Percentiles rank a stretch among this genome's conserved stretches.
Evolutionary conservation across 2,329 filamentous ascomycete species (phyloP).

Genomic region (Byssoonygena ceratinophila): DNA sequence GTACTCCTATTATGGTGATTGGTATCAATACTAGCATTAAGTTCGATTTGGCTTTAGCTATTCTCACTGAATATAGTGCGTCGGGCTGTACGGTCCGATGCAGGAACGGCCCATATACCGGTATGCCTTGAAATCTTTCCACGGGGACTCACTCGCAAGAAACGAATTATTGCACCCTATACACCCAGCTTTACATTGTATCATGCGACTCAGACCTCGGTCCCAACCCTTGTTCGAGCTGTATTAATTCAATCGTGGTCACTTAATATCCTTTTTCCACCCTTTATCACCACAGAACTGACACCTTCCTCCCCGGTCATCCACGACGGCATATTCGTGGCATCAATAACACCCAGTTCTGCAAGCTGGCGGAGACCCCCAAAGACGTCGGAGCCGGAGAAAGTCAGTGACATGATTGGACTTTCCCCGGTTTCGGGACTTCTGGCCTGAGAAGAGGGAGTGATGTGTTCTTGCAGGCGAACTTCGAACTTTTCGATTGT

Average conservation of each 20-base stretch:
- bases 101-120: too few species aligned
- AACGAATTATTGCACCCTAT: too few species aligned
- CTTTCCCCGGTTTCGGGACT: not conserved
- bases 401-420: conserved; percentile 43
- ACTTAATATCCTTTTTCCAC: conserved; percentile 38
- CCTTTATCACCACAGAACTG: conserved; percentile 57
- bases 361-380: conserved; percentile 67
- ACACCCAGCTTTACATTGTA: too few species aligned
- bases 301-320: conserved; percentile 81
- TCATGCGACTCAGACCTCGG: too few species aligned
- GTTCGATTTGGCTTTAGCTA: not conserved
- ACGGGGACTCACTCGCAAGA: too few species aligned
- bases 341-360: conserved; percentile 61
- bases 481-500: conserved; percentile 41
- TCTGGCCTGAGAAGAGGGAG: conserved; percentile 1
- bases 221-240: too few species aligned
- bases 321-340: conserved; percentile 74
- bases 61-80: not conserved
- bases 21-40: not conserved
- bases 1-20: not conserved
- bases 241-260: not conserved
- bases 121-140: too few species aligned
- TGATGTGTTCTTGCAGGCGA: conserved; percentile 40
- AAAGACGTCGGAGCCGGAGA: conserved; percentile 70
- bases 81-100: too few species aligned